A percentile compares a stretch with the other conserved stretches of the same genome.
Evolutionary conservation across 148 eudicot genomes (phyloP).

Genomic region (Suaeda aralocaspica): DNA sequence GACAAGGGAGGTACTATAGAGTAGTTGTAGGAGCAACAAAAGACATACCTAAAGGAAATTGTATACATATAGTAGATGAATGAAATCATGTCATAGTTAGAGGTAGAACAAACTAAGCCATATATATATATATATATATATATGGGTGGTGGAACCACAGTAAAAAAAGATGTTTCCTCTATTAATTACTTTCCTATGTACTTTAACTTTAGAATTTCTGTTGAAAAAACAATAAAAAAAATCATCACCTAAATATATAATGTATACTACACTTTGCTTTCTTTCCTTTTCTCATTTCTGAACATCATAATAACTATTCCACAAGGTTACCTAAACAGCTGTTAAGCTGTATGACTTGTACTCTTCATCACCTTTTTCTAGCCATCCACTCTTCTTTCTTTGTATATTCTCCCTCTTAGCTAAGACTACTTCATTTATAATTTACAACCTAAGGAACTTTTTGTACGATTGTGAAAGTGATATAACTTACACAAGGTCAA

Average conservation of each 20-base stretch:
- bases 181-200: slow-evolving; percentile 9
- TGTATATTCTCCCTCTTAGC: neutral
- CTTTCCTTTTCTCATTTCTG: neutral
- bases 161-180: slow-evolving; percentile 15
- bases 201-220: neutral
- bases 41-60: too few relatives aligned
- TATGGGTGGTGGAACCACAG: slow-evolving; percentile 14
- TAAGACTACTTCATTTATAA: too few relatives aligned
- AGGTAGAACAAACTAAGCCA: neutral
- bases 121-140: neutral
- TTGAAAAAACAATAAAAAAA: slow-evolving; percentile 9
- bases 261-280: neutral
- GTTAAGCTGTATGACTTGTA: slow-evolving; percentile 15
- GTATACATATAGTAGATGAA: neutral
- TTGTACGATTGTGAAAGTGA: too few relatives aligned
- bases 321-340: slow-evolving; percentile 7
- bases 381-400: neutral
- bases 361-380: slow-evolving; percentile 6
- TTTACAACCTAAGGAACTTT: too few relatives aligned
- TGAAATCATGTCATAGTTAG: too few relatives aligned
- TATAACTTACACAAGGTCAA: too few relatives aligned
- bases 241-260: slow-evolving; percentile 4
- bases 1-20: too few relatives aligned
- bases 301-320: slow-evolving; percentile 4
- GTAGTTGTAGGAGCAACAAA: too few relatives aligned